Evolutionary conservation across 1,284 basidiomycete genomes (phyloP).

Genomic region (Marasmius fiardii): DNA sequence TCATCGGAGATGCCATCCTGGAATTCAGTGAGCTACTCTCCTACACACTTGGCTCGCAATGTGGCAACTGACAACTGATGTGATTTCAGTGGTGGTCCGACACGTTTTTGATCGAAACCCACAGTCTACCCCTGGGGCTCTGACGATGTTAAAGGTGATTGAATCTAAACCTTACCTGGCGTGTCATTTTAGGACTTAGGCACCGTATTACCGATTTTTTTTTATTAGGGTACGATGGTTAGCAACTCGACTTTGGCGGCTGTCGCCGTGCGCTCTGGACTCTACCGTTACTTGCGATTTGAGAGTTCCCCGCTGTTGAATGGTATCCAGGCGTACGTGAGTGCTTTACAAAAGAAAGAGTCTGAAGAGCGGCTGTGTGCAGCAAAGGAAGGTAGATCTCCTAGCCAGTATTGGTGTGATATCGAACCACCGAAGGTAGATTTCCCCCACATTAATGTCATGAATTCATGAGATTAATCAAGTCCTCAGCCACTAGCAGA

Average conservation of each 20-base stretch:
- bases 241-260: conserved; percentile 73
- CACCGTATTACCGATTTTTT: conserved; percentile 7
- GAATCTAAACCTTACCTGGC: background rate
- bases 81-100: conserved; percentile 58
- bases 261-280: conserved; percentile 62
- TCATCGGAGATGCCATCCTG: conserved; percentile 78
- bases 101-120: conserved; percentile 65
- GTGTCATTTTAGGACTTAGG: background rate
- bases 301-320: conserved; percentile 49
- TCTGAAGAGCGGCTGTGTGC: conserved; percentile 47
- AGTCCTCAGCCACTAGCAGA: conserved; percentile 63
- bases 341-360: conserved; percentile 43
- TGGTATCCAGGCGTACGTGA: conserved; percentile 53
- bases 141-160: conserved; percentile 72
- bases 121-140: conserved; percentile 61
- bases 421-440: conserved; percentile 72
- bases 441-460: background rate
- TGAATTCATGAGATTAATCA: background rate
- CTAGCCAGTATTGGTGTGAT: conserved; percentile 74
- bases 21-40: conserved; percentile 60
- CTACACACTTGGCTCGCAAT: conserved; percentile 1
- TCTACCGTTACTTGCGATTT: conserved; percentile 59
- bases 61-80: background rate
- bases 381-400: conserved; percentile 41
- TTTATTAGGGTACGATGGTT: conserved; percentile 70